A percentile compares a stretch with the other conserved stretches of the same genome.
phyloP scores from a whole-genome alignment of 306 rosid genomes.

The Astragalus glycyphyllos region DNA sequence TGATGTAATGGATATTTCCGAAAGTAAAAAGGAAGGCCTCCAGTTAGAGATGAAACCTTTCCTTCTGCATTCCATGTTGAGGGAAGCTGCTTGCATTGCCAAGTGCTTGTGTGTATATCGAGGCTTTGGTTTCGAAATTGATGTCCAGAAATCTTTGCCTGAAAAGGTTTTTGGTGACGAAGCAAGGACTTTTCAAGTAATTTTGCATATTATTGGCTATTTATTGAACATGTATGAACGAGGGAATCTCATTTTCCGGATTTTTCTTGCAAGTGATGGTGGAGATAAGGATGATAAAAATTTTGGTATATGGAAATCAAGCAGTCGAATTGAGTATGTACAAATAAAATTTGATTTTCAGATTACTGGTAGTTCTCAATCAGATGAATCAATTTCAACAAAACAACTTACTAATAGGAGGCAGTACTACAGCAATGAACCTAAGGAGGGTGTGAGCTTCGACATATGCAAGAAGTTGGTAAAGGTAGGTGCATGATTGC shows the following conservation, averaged over 20 bases:
- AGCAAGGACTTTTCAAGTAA: conserved; percentile 74
- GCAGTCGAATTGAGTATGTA: conserved; percentile 50
- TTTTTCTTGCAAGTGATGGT: conserved; percentile 42
- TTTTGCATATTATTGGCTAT: conserved; percentile 75
- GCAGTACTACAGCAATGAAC: conserved; percentile 48
- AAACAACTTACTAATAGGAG: conserved; percentile 47
- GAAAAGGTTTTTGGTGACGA: conserved; percentile 74
- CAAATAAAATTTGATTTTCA: conserved; percentile 66
- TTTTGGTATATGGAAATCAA: conserved; percentile 57
- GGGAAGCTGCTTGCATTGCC: conserved; percentile 74
- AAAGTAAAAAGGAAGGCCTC: conserved; percentile 57
- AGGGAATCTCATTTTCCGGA: conserved; percentile 57
- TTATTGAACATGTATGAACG: conserved; percentile 53
- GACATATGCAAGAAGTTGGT: conserved; percentile 70
- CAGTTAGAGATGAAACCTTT: conserved; percentile 67
- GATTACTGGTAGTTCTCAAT: conserved; percentile 48
- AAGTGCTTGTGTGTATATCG: conserved; percentile 71
- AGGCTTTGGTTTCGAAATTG: conserved; percentile 63
- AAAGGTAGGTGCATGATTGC: conserved; percentile 53
- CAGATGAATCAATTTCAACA: conserved; percentile 48
- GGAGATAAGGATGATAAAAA: conserved; percentile 54
- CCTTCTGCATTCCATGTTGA: conserved; percentile 67
- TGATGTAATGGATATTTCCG: conserved; percentile 74
- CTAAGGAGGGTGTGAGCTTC: conserved; percentile 67
- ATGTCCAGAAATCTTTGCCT: conserved; percentile 72